Evolutionary conservation across 257 asterid genomes (phyloP).

Genomic region (Rhazya stricta): DNA sequence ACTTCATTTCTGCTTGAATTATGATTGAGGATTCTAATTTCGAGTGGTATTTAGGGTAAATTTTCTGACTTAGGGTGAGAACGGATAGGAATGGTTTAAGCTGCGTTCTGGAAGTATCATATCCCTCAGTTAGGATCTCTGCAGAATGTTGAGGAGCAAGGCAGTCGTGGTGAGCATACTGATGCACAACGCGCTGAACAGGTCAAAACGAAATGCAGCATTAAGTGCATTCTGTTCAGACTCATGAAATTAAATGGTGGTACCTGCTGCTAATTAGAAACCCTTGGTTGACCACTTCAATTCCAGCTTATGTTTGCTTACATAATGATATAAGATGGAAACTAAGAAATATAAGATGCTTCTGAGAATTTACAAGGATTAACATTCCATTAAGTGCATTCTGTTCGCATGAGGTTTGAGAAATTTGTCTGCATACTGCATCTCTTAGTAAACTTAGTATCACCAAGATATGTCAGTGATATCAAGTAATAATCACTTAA

Average conservation of each 20-base stretch:
- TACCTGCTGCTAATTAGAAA: not conserved
- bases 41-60: not conserved
- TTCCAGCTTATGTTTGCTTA: not conserved
- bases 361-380: no score
- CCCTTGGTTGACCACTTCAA: not conserved
- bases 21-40: not conserved
- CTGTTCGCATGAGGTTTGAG: not conserved
- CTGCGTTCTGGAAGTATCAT: no score
- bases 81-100: no score
- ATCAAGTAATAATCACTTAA: no score
- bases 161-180: slow-evolving; percentile 20
- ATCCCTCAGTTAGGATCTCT: slow-evolving; percentile 19
- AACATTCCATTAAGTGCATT: not conserved
- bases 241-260: not conserved
- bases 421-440: not conserved
- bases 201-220: slow-evolving; percentile 13
- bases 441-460: no score
- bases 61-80: not conserved
- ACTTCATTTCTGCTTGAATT: no score
- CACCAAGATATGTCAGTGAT: not conserved
- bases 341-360: no score
- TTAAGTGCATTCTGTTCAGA: not conserved
- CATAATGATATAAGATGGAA: no score
- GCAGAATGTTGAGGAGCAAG: slow-evolving; percentile 22
- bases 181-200: slow-evolving; percentile 16